Conservation (phyloP, 441 rosid genomes). For the Omphalea diandra region DNA sequence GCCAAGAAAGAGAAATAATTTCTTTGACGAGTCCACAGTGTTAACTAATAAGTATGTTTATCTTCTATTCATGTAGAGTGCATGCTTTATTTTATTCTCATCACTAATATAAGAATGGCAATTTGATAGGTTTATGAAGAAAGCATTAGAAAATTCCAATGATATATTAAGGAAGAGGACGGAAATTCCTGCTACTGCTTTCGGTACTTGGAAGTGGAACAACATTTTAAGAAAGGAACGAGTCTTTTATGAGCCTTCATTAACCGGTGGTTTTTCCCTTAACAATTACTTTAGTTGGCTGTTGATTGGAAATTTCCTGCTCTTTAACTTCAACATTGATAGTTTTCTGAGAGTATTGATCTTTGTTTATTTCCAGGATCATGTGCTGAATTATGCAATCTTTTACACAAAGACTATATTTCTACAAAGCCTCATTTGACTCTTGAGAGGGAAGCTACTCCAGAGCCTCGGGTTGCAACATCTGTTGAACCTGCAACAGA, state of each 20-base stretch:
- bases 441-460: conserved; percentile 35
- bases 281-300: conserved; percentile 2
- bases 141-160: conserved; percentile 51
- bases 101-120: conserved; percentile 24
- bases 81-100: conserved; percentile 10
- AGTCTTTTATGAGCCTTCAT: conserved; percentile 46
- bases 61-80: conserved; percentile 9
- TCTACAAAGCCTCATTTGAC: conserved; percentile 43
- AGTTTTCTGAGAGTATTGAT: conserved; percentile 5
- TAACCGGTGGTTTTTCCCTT: conserved; percentile 43
- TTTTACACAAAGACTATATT: conserved; percentile 41
- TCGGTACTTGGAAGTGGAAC: conserved; percentile 59
- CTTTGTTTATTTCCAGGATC: conserved; percentile 45
- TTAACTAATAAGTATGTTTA: conserved; percentile 59
- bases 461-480: conserved; percentile 17
- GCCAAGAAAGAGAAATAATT: conserved; percentile 49
- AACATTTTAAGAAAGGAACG: conserved; percentile 51
- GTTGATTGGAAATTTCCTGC: conserved; percentile 2
- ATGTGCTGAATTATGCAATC: conserved; percentile 40
- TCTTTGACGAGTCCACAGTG: conserved; percentile 59
- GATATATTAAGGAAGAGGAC: conserved; percentile 54
- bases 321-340: conserved; percentile 14
- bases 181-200: conserved; percentile 41
- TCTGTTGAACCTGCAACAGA: conserved; percentile 24
- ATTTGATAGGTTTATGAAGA: conserved; percentile 54